Base-by-base conservation (phyloP, 495 filamentous ascomycete species). In the Wilcoxina mikolae region DNA sequence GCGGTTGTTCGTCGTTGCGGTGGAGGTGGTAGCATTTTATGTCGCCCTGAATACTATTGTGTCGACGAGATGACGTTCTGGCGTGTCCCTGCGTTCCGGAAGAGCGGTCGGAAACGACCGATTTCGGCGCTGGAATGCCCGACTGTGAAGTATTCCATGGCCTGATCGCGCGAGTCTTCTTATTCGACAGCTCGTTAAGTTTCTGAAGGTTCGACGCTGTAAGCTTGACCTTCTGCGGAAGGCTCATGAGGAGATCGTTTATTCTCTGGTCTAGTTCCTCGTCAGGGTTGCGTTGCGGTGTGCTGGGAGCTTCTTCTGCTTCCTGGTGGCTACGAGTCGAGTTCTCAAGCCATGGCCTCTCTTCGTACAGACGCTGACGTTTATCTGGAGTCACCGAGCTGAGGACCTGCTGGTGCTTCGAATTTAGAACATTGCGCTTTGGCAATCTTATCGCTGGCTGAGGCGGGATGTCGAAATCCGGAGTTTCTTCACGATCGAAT, bases 11-110 rank as follows among this genome's bases (percentile, higher is more conserved):
- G 27, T 82, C 84, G 38, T 78, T 76, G 29, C 87, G 82, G n/a
- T 85, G 83, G 22, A 98, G 77, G 69, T 98, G 89, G 59, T 95
- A 98, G 1, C 95, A 76, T 65, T 86, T 87, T 54, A 94, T 87
- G 51, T 85, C 88, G 42, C 73, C 71, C 52, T 79, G 75, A 33
- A 69, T 68, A 51, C 65, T 69, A 15, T 68, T 60, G 35, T 73
- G 70, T 11, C 68, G 68, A 9, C 75, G 71, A 25, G 64, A 65
- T 53, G 70, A 72, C 25, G 56, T 68, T 45, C 70, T 70, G 0
- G 78, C 80, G 15, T 20, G 18, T 39, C 5, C 18, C 9, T 84
- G 80, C 3, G 87, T 70, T n/a, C 77, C 81, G 56, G 85, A 76
- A 3, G 83, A 82, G 29, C 83, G 82, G 35, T 75, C 77, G 60